Conservation (phyloP, 768 basidiomycete genomes). For the Cyclocybe aegerita region DNA sequence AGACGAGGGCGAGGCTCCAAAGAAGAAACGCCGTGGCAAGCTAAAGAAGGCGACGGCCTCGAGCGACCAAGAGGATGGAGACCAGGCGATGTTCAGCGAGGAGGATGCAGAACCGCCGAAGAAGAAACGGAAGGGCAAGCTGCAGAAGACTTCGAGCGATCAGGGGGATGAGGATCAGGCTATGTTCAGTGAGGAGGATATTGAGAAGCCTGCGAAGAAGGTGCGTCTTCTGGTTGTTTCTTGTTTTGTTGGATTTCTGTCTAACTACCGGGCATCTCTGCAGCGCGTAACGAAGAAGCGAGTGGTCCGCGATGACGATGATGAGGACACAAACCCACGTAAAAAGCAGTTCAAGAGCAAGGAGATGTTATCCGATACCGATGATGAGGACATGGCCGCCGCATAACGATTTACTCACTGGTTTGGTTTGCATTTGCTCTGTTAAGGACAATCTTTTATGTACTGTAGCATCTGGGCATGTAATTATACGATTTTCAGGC, state of each 20-base stretch:
- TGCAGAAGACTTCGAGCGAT: constrained; percentile 54
- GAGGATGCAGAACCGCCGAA: constrained; percentile 69
- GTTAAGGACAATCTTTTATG: too few species aligned
- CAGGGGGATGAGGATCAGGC: constrained; percentile 65
- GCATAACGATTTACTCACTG: neutral
- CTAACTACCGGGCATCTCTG: constrained; percentile 17
- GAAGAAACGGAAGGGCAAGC: constrained; percentile 70
- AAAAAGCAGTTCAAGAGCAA: constrained; percentile 90
- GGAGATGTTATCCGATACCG: constrained; percentile 83
- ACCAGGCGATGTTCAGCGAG: constrained; percentile 67
- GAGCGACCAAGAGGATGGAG: constrained; percentile 60
- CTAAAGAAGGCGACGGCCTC: constrained; percentile 51
- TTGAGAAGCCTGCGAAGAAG: constrained; percentile 59
- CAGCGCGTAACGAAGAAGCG: constrained; percentile 67
- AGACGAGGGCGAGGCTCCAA: constrained; percentile 51
- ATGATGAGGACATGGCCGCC: constrained; percentile 53
- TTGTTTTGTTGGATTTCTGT: neutral
- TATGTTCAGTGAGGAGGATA: constrained; percentile 73
- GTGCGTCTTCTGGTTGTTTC: constrained; percentile 31
- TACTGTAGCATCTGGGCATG: too few species aligned
- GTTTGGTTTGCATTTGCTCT: too few species aligned
- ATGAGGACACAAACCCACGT: constrained; percentile 61
- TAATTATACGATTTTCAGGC: too few species aligned
- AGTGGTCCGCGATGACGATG: constrained; percentile 78
- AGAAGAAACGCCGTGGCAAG: constrained; percentile 73